Evolutionary conservation across 176 grass and related monocot genomes (phyloP), one percentile per base, ranked within the genome.

Genomic region (Cymbopogon citratus): DNA sequence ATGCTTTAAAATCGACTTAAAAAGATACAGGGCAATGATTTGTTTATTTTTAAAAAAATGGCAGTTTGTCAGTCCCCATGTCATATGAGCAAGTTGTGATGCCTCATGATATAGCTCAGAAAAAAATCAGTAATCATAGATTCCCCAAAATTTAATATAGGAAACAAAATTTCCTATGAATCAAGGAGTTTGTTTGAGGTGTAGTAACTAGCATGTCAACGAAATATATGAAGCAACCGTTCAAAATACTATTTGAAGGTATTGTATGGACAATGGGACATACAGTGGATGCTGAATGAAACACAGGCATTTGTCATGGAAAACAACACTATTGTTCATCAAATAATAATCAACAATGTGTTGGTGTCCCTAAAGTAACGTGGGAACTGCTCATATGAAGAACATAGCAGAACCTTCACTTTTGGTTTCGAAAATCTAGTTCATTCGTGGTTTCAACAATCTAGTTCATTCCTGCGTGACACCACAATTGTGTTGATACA

Each of bases 301-400:
- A 66, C 43, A 24, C 16, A 14, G 27, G 13, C 69, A 80, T 68
- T 69, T 75, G 36, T 7, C 39, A 80, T 9, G 24, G n/a, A 23
- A n/a, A 72, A 35, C 11, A 6, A 56, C 26, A 33, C 25, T 71
- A 85, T 3, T 10, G 52, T 33, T 75, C 33, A 24, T 51, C 29
- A 36, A 26, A 26, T 18, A 46, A 44, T 23, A 59, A 26, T n/a
- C 6, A 44, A 43, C 65, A 77, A 84, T 76, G 77, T 29, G 75
- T 23, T 23, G 0, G 84, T 61, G 45, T 80, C 24, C 79, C 83
- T 78, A 44, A 86, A 86, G 69, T 71, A 83, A 80, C 62, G 10
- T 41, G 36, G 66, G 35, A 46, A 74, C 54, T 86, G 57, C 15
- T 34, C 23, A 66, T 51, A 9, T 33, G 60, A 59, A 78, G 45